Conservation (phyloP, 768 basidiomycete genomes). For the Phlebiopsis flavidoalba region DNA sequence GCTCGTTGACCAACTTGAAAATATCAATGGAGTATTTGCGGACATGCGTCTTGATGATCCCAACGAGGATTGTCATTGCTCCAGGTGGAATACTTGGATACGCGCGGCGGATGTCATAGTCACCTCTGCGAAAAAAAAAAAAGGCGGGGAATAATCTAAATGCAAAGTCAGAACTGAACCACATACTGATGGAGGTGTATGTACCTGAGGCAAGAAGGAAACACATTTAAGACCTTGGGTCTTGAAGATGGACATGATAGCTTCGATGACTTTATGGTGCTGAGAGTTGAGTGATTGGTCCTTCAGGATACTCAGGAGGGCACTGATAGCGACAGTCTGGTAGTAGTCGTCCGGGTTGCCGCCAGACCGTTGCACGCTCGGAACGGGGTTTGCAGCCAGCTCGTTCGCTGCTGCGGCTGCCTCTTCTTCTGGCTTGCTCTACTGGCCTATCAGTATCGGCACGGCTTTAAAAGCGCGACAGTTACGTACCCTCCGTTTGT, state of each 20-base stretch:
- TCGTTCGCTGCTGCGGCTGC: constrained; percentile 53
- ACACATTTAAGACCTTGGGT: constrained; percentile 97
- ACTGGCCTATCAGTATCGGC: neutral
- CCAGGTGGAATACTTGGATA: constrained; percentile 88
- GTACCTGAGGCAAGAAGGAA: constrained; percentile 87
- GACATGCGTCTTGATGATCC: constrained; percentile 96
- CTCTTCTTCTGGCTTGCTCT: constrained; percentile 65
- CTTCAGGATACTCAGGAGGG: constrained; percentile 80
- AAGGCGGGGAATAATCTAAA: constrained; percentile 97
- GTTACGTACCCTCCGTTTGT: constrained; percentile 75
- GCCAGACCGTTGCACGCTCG: constrained; percentile 54
- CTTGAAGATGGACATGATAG: constrained; percentile 98
- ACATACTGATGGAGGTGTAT: neutral
- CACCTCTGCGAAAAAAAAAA: constrained; percentile 82
- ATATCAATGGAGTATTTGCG: constrained; percentile 86
- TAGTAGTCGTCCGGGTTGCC: constrained; percentile 91
- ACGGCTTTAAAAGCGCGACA: neutral
- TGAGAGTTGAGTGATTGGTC: constrained; percentile 83
- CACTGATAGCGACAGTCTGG: constrained; percentile 90
- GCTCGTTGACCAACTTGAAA: constrained; percentile 79
- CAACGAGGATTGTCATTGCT: constrained; percentile 93
- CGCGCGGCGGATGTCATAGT: constrained; percentile 78
- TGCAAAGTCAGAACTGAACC: constrained; percentile 5
- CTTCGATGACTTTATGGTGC: constrained; percentile 93
- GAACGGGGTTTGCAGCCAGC: constrained; percentile 52